phyloP scores from a whole-genome alignment of 164 flowering plant species.

The Akebia trifoliata region DNA sequence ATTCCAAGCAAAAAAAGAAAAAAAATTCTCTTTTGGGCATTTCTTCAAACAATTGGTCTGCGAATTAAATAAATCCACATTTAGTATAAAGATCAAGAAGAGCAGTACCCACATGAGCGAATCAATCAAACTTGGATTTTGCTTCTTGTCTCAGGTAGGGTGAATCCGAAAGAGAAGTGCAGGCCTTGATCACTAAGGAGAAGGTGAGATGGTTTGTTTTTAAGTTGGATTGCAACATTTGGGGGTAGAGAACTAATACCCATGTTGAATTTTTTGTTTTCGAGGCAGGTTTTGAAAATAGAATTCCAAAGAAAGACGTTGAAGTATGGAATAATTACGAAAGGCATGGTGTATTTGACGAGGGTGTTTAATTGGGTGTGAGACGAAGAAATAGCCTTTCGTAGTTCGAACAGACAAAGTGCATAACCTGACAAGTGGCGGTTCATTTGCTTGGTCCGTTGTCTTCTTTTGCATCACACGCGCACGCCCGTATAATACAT shows the following conservation, averaged over 20 bases:
- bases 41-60: slow-evolving; percentile 33
- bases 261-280: slow-evolving; percentile 9
- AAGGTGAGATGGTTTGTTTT: slow-evolving; percentile 34
- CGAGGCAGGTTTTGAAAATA: slow-evolving; percentile 18
- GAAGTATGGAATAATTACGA: not conserved
- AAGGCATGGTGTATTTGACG: not conserved
- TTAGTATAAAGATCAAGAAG: slow-evolving; percentile 23
- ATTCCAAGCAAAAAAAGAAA: slow-evolving; percentile 44
- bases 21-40: slow-evolving; percentile 41
- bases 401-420: not conserved
- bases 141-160: slow-evolving; percentile 13
- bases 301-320: slow-evolving; percentile 24
- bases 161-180: slow-evolving; percentile 8
- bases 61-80: slow-evolving; percentile 8
- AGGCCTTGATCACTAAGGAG: slow-evolving; percentile 34
- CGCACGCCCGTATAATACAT: too few relatives aligned
- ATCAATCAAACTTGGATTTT: slow-evolving; percentile 20
- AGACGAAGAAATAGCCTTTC: not conserved
- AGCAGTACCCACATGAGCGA: slow-evolving; percentile 29
- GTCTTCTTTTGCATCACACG: too few relatives aligned
- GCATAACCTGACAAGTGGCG: not conserved
- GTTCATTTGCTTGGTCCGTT: too few relatives aligned
- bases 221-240: slow-evolving; percentile 17
- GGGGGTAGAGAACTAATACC: slow-evolving; percentile 21
- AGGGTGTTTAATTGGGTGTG: not conserved